phyloP scores from a whole-genome alignment of 2,329 filamentous ascomycete genomes.

The Escovopsis sp. region DNA sequence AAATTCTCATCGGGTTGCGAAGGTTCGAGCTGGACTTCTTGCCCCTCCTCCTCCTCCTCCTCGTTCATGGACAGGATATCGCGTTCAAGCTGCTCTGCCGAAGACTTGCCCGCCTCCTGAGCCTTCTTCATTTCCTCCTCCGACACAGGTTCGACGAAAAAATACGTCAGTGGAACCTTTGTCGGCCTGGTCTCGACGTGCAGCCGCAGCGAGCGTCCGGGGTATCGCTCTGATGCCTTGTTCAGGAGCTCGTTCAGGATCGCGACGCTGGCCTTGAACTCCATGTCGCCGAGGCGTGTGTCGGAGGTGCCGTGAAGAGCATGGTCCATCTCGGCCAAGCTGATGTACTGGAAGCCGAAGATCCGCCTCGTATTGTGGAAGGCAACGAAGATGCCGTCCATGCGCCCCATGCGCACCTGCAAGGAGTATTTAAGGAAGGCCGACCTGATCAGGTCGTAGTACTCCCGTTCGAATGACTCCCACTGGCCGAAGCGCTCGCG shows the following conservation, averaged over 20 bases:
- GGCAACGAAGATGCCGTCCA: conserved; percentile 97
- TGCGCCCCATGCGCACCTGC: conserved; percentile 90
- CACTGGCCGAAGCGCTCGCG: conserved; percentile 57
- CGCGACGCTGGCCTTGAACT: conserved; percentile 69
- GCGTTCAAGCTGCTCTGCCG: conserved; percentile 54
- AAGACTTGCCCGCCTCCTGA: conserved; percentile 51
- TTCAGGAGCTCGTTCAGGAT: conserved; percentile 70
- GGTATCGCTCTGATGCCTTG: conserved; percentile 58
- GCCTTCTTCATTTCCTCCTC: conserved; percentile 56
- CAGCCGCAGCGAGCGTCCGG: conserved; percentile 59
- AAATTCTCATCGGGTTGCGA: conserved; percentile 8
- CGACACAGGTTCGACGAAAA: conserved; percentile 75
- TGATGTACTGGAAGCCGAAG: conserved; percentile 94
- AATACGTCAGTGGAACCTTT: conserved; percentile 56
- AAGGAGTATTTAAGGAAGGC: conserved; percentile 95
- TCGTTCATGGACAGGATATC: conserved; percentile 37
- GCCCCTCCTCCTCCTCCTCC: conserved; percentile 14
- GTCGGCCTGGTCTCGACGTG: conserved; percentile 63
- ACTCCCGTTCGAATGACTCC: conserved; percentile 90
- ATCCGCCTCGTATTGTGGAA: conserved; percentile 92
- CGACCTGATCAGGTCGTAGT: conserved; percentile 88
- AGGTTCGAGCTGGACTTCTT: conserved; percentile 6
- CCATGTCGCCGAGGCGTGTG: conserved; percentile 54
- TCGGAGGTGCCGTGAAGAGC: conserved; percentile 67
- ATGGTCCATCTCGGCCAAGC: conserved; percentile 73